Evolutionary conservation across 495 filamentous ascomycete species (phyloP).

Genomic region (Lasiosphaeria hispida): DNA sequence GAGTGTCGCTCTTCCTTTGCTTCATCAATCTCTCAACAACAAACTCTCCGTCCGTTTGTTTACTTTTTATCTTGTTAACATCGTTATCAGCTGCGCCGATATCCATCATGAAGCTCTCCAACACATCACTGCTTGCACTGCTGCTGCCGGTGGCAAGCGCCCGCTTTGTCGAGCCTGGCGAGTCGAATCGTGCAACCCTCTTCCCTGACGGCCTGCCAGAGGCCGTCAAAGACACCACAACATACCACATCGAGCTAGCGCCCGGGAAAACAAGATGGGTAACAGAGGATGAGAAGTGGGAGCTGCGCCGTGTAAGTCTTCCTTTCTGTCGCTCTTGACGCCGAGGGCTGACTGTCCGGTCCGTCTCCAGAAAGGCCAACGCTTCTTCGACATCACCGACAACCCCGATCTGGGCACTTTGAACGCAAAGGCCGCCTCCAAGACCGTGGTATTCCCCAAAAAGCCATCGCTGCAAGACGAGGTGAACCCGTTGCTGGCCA

Average conservation of each 20-base stretch:
- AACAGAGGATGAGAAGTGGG: constrained; percentile 94
- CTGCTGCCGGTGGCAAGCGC: constrained; percentile 49
- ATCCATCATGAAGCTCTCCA: constrained; percentile 40
- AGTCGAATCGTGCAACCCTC: constrained; percentile 39
- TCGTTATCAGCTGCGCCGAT: too few species aligned
- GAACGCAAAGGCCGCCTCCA: constrained; percentile 39
- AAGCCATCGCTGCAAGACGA: constrained; percentile 64
- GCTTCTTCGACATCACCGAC: constrained; percentile 95
- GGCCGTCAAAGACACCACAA: constrained; percentile 42
- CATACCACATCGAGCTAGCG: constrained; percentile 79
- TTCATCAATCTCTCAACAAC: too few species aligned
- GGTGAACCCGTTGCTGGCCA: constrained; percentile 62
- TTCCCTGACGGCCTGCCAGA: constrained; percentile 30
- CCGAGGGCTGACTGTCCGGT: neutral
- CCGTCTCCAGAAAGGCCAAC: constrained; percentile 63
- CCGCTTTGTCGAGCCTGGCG: constrained; percentile 51
- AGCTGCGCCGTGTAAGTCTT: constrained; percentile 69
- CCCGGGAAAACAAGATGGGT: constrained; percentile 85
- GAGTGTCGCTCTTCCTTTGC: too few species aligned
- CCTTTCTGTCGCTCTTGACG: neutral
- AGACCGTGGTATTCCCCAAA: constrained; percentile 58
- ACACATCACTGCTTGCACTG: constrained; percentile 45
- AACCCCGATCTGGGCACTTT: constrained; percentile 54
- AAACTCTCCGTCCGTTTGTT: too few species aligned
- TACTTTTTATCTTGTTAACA: too few species aligned